These are phyloP conservation scores for Xylaria acuta DNA, from an alignment of 495 filamentous ascomycete species.

Conservation along the genomic window DNA sequence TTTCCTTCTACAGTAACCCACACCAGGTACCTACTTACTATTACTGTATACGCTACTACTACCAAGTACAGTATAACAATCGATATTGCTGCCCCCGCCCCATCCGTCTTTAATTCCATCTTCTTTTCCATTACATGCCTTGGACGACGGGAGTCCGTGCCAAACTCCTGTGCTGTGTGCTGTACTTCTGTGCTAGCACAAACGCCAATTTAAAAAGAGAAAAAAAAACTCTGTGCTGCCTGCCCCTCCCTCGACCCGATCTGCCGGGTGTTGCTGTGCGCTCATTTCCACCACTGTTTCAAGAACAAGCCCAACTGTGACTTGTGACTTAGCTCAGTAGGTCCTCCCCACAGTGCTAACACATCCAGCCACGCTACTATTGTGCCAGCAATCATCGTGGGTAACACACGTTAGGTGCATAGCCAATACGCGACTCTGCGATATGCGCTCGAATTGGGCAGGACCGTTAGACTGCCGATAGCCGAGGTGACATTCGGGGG, in stretches of 20 bases:
- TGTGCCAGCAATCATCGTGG: neutral
- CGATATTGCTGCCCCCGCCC: neutral
- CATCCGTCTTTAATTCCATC: neutral
- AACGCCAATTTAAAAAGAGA: neutral
- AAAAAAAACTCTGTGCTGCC: neutral
- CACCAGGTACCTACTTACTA: too few relatives aligned
- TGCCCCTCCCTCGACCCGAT: conserved; percentile 19
- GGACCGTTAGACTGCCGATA: conserved; percentile 3
- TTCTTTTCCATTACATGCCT: neutral
- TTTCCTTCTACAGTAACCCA: neutral
- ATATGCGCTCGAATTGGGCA: neutral
- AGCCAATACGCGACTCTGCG: neutral
- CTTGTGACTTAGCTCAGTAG: neutral
- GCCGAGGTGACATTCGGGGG: neutral
- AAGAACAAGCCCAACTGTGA: conserved; percentile 1
- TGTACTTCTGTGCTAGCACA: neutral
- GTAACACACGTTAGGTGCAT: conserved; percentile 2
- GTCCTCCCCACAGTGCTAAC: too few relatives aligned
- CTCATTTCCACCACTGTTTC: conserved; percentile 24
- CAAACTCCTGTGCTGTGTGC: neutral
- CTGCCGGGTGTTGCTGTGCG: conserved; percentile 19
- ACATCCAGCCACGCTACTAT: neutral
- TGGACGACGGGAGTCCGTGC: neutral
- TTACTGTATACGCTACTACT: neutral
- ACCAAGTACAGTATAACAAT: too few relatives aligned